Percentiles rank a stretch among this genome's conserved stretches.
phyloP scores from a whole-genome alignment of 202 grass and related monocot species.

The Hordeum pubiflorum region DNA sequence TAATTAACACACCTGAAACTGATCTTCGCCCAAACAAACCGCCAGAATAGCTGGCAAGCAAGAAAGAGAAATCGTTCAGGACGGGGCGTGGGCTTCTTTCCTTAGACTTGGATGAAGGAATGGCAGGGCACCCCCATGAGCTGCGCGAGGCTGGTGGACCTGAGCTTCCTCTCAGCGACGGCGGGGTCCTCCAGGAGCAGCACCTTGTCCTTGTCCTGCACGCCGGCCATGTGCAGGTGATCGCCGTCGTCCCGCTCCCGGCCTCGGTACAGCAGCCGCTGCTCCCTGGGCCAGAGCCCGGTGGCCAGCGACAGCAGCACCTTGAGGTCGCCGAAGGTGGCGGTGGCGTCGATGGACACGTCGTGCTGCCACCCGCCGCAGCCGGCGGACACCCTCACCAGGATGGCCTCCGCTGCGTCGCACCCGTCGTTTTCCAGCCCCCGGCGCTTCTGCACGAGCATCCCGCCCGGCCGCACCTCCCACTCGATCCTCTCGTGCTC shows the following conservation, averaged over 20 bases:
- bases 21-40: background rate
- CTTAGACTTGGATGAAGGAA: conserved; percentile 52
- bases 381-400: conserved; percentile 41
- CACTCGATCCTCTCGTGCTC: conserved; percentile 53
- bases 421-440: background rate
- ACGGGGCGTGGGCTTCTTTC: background rate
- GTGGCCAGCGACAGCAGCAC: conserved; percentile 56
- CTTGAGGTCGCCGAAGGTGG: conserved; percentile 84
- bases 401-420: conserved; percentile 8
- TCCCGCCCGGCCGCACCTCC: conserved; percentile 78
- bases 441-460: conserved; percentile 89
- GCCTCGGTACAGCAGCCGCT: conserved; percentile 79
- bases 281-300: conserved; percentile 65
- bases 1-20: background rate
- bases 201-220: conserved; percentile 79
- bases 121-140: conserved; percentile 67
- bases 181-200: conserved; percentile 86
- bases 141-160: conserved; percentile 60
- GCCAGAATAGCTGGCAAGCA: background rate
- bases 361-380: conserved; percentile 42
- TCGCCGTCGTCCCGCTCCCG: conserved; percentile 72
- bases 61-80: no score
- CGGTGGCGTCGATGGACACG: conserved; percentile 64
- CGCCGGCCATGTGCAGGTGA: conserved; percentile 86
- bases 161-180: conserved; percentile 72